phyloP scores from a whole-genome alignment of 306 rosid species.

The Prunus mira region DNA sequence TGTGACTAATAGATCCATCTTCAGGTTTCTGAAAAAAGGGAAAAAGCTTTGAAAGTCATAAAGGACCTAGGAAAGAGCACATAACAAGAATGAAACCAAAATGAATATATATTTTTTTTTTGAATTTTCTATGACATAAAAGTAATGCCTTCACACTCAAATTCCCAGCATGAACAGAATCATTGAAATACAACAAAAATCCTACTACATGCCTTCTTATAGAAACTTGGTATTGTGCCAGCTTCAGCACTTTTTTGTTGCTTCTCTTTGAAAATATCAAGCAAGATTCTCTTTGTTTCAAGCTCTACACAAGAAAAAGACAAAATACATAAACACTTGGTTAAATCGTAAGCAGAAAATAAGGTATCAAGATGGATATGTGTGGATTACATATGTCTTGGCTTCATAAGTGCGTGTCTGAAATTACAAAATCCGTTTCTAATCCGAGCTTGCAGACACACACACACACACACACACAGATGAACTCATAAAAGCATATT shows the following conservation, averaged over 20 bases:
- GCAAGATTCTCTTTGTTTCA: slow-evolving; percentile 94
- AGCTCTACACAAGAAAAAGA: slow-evolving; percentile 57
- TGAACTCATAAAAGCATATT: neutral
- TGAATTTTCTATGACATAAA: neutral
- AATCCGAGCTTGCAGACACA: neutral
- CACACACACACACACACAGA: neutral
- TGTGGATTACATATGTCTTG: neutral
- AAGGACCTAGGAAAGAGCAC: neutral
- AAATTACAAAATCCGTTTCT: neutral
- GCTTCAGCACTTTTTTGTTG: slow-evolving; percentile 92
- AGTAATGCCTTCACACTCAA: slow-evolving; percentile 4
- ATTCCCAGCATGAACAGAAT: neutral
- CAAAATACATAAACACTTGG: neutral
- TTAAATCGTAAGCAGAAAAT: neutral
- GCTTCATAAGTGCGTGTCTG: neutral
- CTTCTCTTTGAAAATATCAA: slow-evolving; percentile 96
- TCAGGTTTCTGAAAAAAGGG: slow-evolving; percentile 82
- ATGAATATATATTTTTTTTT: neutral
- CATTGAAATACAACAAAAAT: neutral
- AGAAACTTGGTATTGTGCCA: slow-evolving; percentile 91
- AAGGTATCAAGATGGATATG: neutral
- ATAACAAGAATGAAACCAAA: neutral
- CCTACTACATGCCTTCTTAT: slow-evolving; percentile 73
- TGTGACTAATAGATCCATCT: slow-evolving; percentile 92
- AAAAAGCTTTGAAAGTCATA: slow-evolving; percentile 12